Evolutionary conservation across 257 asterid species (phyloP), one percentile per base, ranked within the genome.

Genomic region (Solanum pennellii): DNA sequence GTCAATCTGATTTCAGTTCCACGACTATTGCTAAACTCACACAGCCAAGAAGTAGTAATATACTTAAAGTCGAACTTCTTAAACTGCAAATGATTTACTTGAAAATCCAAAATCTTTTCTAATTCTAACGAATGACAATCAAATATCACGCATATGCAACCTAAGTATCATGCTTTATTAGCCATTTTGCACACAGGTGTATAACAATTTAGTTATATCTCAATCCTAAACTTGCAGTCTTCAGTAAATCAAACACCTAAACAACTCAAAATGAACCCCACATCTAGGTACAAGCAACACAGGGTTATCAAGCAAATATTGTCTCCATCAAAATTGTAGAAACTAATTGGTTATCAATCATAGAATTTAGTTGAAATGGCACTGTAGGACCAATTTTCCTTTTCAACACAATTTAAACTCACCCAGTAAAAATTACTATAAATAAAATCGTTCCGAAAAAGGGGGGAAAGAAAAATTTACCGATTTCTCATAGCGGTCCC

Each of bases 401-500:
- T 66, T 27, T 6, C 35, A 13, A 29, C 39, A 69, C 76, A 69
- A 69, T 69, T 69, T 69, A 69, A 21, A 39, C 33, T 11, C 33
- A 21, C 3, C 20, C 82, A 6, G 47, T 49, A 13, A 71, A 79
- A 60, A 3, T 44, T 3, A 72, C 3, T 69, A 15, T 33, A 33
- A 33, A 41, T 29, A 69, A 29, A 69, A 69, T 69, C 21, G 13
- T 49, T 47, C 14, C 27, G 7, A 27, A 47, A 45, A 49, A 6
- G 3, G 3, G 49, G 62, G 82, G 33, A 3, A 12, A 56, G 56
- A 25, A 59, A 1, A 6, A 72, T 31, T 87, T 93, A 96, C 99
- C 94, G 98, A 89, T 94, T 94, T 96, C 90, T 96, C 98, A 49
- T 94, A 94, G 91, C 98, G 98, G 93, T 96, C 96, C 87, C 98